phyloP scores from a whole-genome alignment of 2,329 filamentous ascomycete genomes.

The Fusarium sp. region DNA sequence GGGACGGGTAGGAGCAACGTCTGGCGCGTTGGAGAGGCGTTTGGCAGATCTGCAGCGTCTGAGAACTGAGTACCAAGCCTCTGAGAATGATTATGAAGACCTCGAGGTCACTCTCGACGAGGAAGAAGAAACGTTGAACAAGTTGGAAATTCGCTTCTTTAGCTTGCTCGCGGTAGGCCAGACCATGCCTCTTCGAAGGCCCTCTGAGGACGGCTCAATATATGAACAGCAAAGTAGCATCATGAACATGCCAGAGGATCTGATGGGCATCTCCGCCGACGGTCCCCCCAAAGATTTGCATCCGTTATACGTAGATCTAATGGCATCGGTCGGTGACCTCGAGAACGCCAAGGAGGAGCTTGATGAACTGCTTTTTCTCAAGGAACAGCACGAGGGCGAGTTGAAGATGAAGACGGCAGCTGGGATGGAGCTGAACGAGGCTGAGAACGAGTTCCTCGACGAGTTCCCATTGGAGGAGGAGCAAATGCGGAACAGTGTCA shows the following conservation, averaged over 20 bases:
- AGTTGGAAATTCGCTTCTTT: constrained; percentile 52
- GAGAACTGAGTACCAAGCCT: constrained; percentile 50
- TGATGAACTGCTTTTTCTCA: constrained; percentile 54
- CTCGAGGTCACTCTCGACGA: constrained; percentile 50
- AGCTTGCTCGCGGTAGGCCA: constrained; percentile 49
- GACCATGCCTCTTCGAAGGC: constrained; percentile 18
- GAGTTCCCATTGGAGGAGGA: constrained; percentile 53
- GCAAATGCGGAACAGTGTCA: constrained; percentile 48
- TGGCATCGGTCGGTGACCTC: constrained; percentile 56
- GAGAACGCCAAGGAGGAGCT: constrained; percentile 59
- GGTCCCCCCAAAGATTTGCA: constrained; percentile 54
- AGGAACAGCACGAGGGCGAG: constrained; percentile 51
- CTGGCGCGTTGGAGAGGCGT: constrained; percentile 42
- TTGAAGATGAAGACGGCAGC: constrained; percentile 46
- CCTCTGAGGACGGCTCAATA: constrained; percentile 11
- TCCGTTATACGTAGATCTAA: constrained; percentile 57
- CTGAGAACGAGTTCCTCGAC: constrained; percentile 56
- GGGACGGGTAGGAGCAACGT: constrained; percentile 30
- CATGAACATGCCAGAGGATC: constrained; percentile 45
- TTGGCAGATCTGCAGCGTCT: constrained; percentile 51
- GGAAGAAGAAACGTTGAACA: constrained; percentile 49
- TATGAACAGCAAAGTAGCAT: constrained; percentile 13
- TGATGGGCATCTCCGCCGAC: constrained; percentile 50
- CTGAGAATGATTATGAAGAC: constrained; percentile 51
- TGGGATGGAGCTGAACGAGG: constrained; percentile 45